Conservation (phyloP, 352 stramenopile species). For the Phytophthora aleatoria region DNA sequence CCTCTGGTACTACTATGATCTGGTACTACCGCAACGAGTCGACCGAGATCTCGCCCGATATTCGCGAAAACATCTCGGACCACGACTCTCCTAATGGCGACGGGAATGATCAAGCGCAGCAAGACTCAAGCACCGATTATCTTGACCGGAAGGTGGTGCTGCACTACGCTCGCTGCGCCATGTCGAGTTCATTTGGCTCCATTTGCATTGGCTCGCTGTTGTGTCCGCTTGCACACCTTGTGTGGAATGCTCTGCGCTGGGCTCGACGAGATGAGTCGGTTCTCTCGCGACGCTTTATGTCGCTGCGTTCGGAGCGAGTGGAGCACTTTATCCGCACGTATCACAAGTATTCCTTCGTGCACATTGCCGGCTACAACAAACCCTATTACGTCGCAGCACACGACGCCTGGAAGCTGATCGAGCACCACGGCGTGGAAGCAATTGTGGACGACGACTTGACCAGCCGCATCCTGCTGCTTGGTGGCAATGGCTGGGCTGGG, state of each 20-base stretch:
- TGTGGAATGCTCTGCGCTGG: constrained; percentile 83
- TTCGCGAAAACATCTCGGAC: constrained; percentile 43
- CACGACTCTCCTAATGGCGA: constrained; percentile 36
- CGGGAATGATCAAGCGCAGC: constrained; percentile 21
- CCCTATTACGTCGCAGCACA: constrained; percentile 80
- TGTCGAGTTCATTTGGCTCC: constrained; percentile 83
- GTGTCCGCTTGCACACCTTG: constrained; percentile 72
- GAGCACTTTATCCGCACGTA: constrained; percentile 85
- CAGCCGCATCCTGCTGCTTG: constrained; percentile 74
- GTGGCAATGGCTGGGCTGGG: constrained; percentile 80
- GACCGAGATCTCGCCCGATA: constrained; percentile 52
- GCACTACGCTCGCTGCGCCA: constrained; percentile 65
- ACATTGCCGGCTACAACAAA: constrained; percentile 84
- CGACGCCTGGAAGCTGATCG: constrained; percentile 79
- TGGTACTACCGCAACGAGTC: constrained; percentile 88
- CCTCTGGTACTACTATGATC: constrained; percentile 80
- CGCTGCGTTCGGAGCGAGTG: constrained; percentile 62
- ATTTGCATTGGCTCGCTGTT: constrained; percentile 84
- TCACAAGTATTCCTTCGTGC: constrained; percentile 87
- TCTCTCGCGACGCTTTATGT: constrained; percentile 60
- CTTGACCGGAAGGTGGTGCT: constrained; percentile 64
- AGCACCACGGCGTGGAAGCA: constrained; percentile 79
- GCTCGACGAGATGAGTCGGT: constrained; percentile 73
- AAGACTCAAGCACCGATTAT: constrained; percentile 19
- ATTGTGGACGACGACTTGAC: constrained; percentile 88